Conservation (phyloP, 164 flowering plant species). For the Liquidambar formosana region DNA sequence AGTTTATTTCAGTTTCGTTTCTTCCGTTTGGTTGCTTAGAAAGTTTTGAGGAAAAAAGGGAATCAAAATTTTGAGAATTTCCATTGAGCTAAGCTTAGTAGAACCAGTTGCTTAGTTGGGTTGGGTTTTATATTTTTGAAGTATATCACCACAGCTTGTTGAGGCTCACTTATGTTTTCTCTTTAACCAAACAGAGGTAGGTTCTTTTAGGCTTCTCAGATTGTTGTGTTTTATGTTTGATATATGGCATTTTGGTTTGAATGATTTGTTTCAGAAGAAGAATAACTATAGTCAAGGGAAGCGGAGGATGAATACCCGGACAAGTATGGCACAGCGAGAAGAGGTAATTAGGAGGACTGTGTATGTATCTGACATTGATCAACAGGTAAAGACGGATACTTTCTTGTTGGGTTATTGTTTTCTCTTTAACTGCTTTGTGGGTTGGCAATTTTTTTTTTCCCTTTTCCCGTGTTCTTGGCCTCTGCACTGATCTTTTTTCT, state of each 20-base stretch:
- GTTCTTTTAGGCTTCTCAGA: neutral
- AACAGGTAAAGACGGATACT: slow-evolving; percentile 51
- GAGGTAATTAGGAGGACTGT: slow-evolving; percentile 86
- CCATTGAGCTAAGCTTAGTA: no score
- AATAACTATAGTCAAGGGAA: slow-evolving; percentile 57
- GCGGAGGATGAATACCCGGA: slow-evolving; percentile 59
- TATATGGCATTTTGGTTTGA: neutral
- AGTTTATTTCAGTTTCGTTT: neutral
- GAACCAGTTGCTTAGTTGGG: no score
- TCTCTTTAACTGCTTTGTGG: neutral
- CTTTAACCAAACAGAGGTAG: neutral
- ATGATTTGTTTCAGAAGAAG: slow-evolving; percentile 47
- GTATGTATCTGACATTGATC: slow-evolving; percentile 97
- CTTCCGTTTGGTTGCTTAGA: no score
- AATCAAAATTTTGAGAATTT: no score
- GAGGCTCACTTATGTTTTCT: neutral
- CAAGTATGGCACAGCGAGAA: slow-evolving; percentile 74
- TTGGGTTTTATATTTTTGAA: neutral
- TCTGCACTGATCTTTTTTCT: neutral
- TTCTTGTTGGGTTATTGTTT: neutral
- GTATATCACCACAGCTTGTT: neutral
- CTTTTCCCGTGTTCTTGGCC: neutral
- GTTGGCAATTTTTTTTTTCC: neutral
- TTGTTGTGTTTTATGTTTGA: neutral
- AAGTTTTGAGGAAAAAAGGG: no score